These are phyloP conservation scores for Coemansia asiatica DNA, from an alignment of 192 early-diverging fungal species.

Conservation along the genomic window DNA sequence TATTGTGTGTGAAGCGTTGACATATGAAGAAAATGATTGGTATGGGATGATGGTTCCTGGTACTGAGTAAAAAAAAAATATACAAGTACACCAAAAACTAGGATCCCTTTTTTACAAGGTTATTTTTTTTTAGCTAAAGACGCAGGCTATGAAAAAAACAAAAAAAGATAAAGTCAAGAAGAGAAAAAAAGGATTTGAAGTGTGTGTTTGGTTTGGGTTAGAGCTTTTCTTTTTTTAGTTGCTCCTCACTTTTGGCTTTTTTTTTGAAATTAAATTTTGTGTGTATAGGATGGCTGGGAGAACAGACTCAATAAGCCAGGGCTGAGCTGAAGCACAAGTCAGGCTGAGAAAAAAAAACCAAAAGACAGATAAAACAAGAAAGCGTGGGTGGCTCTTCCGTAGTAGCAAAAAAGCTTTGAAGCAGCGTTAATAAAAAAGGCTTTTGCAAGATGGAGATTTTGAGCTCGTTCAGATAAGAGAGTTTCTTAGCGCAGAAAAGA, in stretches of 20 bases:
- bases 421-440: neutral
- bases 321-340: neutral
- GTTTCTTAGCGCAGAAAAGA: neutral
- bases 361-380: neutral
- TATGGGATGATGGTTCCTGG: neutral
- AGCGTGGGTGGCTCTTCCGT: neutral
- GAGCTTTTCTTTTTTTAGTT: neutral
- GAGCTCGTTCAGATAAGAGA: neutral
- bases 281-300: neutral
- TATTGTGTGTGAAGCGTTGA: constrained; percentile 56
- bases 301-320: neutral
- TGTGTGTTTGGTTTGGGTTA: neutral
- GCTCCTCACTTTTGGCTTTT: neutral
- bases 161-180: constrained; percentile 8
- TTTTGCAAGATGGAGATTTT: too few species aligned
- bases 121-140: too few species aligned
- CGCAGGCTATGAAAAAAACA: neutral
- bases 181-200: constrained; percentile 1
- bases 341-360: neutral
- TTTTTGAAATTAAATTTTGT: too few species aligned
- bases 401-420: neutral
- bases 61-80: neutral
- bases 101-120: too few species aligned
- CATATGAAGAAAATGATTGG: constrained; percentile 13
- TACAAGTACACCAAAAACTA: constrained; percentile 1